Evolutionary conservation across 495 filamentous ascomycete genomes (phyloP).

Genomic region (Mycothermus thermophilus): DNA sequence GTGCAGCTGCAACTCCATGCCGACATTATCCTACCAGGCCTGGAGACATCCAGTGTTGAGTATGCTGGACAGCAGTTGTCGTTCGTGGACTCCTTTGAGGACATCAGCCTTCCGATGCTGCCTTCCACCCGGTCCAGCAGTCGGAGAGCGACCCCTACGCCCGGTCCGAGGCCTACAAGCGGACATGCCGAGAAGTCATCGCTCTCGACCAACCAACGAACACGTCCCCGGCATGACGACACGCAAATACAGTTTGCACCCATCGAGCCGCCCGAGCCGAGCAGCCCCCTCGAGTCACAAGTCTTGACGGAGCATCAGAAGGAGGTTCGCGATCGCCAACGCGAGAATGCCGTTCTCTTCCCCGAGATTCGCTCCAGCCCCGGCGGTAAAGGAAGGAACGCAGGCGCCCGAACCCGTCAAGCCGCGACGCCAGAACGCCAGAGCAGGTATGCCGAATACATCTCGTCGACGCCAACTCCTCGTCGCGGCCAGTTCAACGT

Average conservation of each 20-base stretch:
- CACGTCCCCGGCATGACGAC: slow-evolving; percentile 55
- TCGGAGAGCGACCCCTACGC: slow-evolving; percentile 11
- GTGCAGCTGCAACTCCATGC: slow-evolving; percentile 25
- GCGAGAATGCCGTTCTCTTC: slow-evolving; percentile 55
- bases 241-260: slow-evolving; percentile 64
- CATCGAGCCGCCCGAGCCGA: slow-evolving; percentile 40
- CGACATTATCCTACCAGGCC: slow-evolving; percentile 27
- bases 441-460: slow-evolving; percentile 41
- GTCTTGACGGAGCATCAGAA: slow-evolving; percentile 59
- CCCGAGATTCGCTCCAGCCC: slow-evolving; percentile 53
- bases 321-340: slow-evolving; percentile 54
- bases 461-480: slow-evolving; percentile 76
- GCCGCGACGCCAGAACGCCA: slow-evolving; percentile 28
- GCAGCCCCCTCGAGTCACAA: slow-evolving; percentile 41
- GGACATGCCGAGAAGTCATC: too few species aligned
- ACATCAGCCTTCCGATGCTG: slow-evolving; percentile 15
- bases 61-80: slow-evolving; percentile 16
- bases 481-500: slow-evolving; percentile 30
- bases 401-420: slow-evolving; percentile 3
- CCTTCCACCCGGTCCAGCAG: slow-evolving; percentile 11
- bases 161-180: too few species aligned
- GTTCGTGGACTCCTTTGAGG: slow-evolving; percentile 43
- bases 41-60: slow-evolving; percentile 20
- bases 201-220: too few species aligned
- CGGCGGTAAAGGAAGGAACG: slow-evolving; percentile 13